Conservation (phyloP, 1,284 basidiomycete species). For the Flammula alnicola region DNA sequence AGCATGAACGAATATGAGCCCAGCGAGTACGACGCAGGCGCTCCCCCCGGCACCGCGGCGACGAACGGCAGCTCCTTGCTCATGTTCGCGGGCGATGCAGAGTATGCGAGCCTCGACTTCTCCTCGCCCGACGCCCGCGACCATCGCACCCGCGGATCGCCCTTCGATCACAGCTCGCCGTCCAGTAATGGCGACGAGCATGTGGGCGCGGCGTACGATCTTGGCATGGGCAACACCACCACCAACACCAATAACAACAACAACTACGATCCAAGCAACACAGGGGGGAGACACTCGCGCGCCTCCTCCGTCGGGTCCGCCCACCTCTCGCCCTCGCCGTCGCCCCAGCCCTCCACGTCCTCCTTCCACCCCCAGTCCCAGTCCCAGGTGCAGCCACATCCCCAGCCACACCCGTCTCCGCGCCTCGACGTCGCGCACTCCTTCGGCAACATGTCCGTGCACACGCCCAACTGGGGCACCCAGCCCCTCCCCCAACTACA, state of each 20-base stretch:
- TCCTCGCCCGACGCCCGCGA: constrained; percentile 23
- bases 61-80: constrained; percentile 43
- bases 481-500: constrained; percentile 48
- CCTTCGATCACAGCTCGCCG: constrained; percentile 65
- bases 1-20: constrained; percentile 61
- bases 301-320: constrained; percentile 64
- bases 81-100: constrained; percentile 56
- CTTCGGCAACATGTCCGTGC: constrained; percentile 64
- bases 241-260: constrained; percentile 4
- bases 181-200: constrained; percentile 51
- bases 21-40: constrained; percentile 65
- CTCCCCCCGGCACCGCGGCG: constrained; percentile 30
- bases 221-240: constrained; percentile 31
- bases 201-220: constrained; percentile 21
- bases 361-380: constrained; percentile 1
- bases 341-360: constrained; percentile 17
- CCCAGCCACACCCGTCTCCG: constrained; percentile 46
- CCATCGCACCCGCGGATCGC: constrained; percentile 24
- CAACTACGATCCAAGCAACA: constrained; percentile 17
- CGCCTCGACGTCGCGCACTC: constrained; percentile 58
- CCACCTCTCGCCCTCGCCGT: constrained; percentile 17
- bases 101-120: constrained; percentile 36
- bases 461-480: constrained; percentile 61
- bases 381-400: constrained; percentile 3
- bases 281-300: constrained; percentile 51